A percentile compares a stretch with the other conserved stretches of the same genome.
Evolutionary conservation across 495 filamentous ascomycete species (phyloP).

Genomic region (Mycothermus thermophilus): DNA sequence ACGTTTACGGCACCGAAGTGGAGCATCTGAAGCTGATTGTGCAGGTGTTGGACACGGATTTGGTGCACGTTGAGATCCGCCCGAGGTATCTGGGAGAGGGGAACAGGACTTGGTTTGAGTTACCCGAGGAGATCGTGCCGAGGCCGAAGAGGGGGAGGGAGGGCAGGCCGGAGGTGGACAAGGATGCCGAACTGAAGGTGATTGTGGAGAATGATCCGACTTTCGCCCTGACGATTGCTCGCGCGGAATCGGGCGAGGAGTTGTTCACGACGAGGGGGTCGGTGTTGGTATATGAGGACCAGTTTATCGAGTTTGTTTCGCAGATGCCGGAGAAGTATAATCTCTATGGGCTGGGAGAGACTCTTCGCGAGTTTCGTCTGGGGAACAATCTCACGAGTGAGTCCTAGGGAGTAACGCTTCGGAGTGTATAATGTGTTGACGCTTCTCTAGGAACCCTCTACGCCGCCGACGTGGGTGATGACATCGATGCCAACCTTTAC

Average conservation of each 20-base stretch:
- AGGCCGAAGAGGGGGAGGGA: too few species aligned
- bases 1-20: constrained; percentile 61
- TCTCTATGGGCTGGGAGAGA: constrained; percentile 75
- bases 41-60: constrained; percentile 55
- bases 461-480: constrained; percentile 53
- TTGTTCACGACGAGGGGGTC: constrained; percentile 63
- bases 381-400: constrained; percentile 62
- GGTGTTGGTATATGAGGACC: constrained; percentile 60
- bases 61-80: constrained; percentile 66
- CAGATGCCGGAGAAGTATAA: constrained; percentile 57
- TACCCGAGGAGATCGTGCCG: constrained; percentile 50
- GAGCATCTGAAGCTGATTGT: constrained; percentile 49
- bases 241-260: constrained; percentile 46
- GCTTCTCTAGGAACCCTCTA: constrained; percentile 29
- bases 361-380: constrained; percentile 57
- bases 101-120: constrained; percentile 54
- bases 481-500: constrained; percentile 61
- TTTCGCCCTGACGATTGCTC: constrained; percentile 60
- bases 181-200: constrained; percentile 48
- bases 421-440: constrained; percentile 1
- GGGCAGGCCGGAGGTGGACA: constrained; percentile 26
- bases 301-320: constrained; percentile 67
- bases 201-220: constrained; percentile 48
- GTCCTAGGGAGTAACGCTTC: not conserved
- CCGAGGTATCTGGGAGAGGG: constrained; percentile 48